Base-by-base conservation (phyloP, 805 yeast genomes). In the Candida arabinofermentans region DNA sequence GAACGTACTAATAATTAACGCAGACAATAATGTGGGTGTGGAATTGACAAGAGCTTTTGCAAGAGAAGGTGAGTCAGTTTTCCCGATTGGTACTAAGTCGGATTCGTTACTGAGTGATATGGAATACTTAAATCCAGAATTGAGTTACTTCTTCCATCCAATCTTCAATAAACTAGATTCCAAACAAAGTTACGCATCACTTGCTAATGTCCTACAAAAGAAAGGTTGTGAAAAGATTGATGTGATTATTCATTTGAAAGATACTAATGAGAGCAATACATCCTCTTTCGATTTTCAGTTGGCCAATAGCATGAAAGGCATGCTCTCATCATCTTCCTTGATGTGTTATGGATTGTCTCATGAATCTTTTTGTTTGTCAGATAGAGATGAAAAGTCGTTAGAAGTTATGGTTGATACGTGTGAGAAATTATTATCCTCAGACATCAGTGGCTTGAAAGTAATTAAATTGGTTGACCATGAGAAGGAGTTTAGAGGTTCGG, bases 1-100 rank as follows among this genome's bases (percentile, higher is more conserved):
- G 32, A 29, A 29, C 32, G 39, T 29, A 8, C 10, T 37, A 9
- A 37, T 37, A 23, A 5, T 37, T 3, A 37, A 37, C 9, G 34
- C 39, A 7, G 23, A 37, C 27, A 37, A 27, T 27, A 10, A 14
- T 8, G 14, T 23, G 5, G 39, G 39, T 4, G 13, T 16, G 10
- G 26, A 27, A 29, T 23, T 37, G 13, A 10, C 39, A 21, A 14
- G 21, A 16, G 7, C n/a, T 5, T 9, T 37, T 6, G 39, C 39
- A n/a, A 27, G 23, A 14, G 14, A 16, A 3, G 27, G 34, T 3
- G 29, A 19, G 13, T 7, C n/a, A 3, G 39, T 37, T 17, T 29
- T 21, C 13, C 4, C 34, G 6, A 4, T 23, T 12, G 27, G 17
- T 14, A 13, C 12, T 5, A 4, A 23, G 8, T 12, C 21, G n/a